Base-by-base conservation (phyloP, 106 monocot genomes). In the Dioscorea zingiberensis region DNA sequence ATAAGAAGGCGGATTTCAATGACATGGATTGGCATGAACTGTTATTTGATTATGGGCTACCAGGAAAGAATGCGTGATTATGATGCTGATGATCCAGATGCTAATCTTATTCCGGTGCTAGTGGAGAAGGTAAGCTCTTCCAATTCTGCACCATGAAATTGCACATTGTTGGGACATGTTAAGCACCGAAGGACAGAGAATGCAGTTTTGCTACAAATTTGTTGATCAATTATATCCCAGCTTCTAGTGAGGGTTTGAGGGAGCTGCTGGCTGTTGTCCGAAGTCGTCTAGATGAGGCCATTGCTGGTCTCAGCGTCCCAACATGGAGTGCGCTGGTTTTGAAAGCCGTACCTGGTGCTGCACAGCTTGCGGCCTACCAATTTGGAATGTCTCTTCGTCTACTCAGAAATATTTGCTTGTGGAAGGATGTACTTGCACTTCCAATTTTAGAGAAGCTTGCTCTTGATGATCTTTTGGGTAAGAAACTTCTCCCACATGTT, bases 51-150 rank as follows among this genome's bases (percentile, higher is more conserved):
- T 97, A 88, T 79, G 91, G 91, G 18, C 29, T 76, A 30, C 59
- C 48, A 46, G 64, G 62, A 55, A 80, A 74, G 32, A 73, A 74
- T 47, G n/a, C 25, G 23, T 24, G 68, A 77, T 45, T 62, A 76
- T 65, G 82, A 82, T 61, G 71, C 75, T 25, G 72, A 88, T 68
- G 91, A 98, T 80, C 48, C 74, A 15, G 97, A 98, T 80, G 62
- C 53, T 57, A 80, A 88, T 60, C 87, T 97, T 66, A 74, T 98
- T 49, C 97, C 92, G 7, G 79, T 58, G 44, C 60, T 98, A 44
- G 88, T 98, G 21, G 97, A 98, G 51, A 88, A 98, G 81, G 86
- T 92, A n/a, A 25, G 97, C 89, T 16, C 92, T 98, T 75, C 88
- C 88, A 13, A 86, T 89, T 44, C 74, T 98, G 67, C 88, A 85